Evolutionary conservation across 495 filamentous ascomycete species (phyloP), one percentile per base, ranked within the genome.

Genomic region (Lineolata rhizophorae): DNA sequence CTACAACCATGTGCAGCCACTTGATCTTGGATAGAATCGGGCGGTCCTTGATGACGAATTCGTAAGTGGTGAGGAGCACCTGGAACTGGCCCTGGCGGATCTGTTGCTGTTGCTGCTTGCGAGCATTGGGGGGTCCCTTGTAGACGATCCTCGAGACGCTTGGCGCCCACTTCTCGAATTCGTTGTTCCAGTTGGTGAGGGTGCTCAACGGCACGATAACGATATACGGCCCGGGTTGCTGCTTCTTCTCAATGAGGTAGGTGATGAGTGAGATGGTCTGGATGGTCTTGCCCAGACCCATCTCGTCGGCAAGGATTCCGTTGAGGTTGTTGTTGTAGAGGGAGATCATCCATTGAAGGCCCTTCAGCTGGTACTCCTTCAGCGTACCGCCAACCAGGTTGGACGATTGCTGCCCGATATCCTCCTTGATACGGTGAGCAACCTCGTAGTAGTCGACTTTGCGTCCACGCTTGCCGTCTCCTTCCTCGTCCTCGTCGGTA

Each of bases 321-420:
- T 95, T 95, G 37, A 97, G 67, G 52, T 93, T 95, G 64, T 97
- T 97, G 69, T 95, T 95, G 58, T 95, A 97, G 15, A 97, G 65
- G 10, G 87, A 97, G 34, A 95, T 69, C 87, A 97, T 95, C 87
- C 87, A 97, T 51, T 97, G 87, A 37, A 97, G 53, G 56, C 87
- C 87, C 66, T 92, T 94, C 51, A 97, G 27, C 55, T 97, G 87
- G 55, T 97, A 97, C 48, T 97, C 87, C 53, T 97, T 97, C 29
- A 97, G 60, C 2, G 63, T 74, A 44, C 87, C 87, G 39, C 87
- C 87, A 37, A 91, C 76, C 32, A 97, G 67, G 25, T 92, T 87
- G 12, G 41, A 44, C 5, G 87, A 82, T 45, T 97, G 87, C 30
- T 56, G 58, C 2, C 64, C 75, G 35, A 97, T 70, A 32, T 83